Base-by-base conservation (phyloP, 768 basidiomycete species). In the Saitozyma sp. region DNA sequence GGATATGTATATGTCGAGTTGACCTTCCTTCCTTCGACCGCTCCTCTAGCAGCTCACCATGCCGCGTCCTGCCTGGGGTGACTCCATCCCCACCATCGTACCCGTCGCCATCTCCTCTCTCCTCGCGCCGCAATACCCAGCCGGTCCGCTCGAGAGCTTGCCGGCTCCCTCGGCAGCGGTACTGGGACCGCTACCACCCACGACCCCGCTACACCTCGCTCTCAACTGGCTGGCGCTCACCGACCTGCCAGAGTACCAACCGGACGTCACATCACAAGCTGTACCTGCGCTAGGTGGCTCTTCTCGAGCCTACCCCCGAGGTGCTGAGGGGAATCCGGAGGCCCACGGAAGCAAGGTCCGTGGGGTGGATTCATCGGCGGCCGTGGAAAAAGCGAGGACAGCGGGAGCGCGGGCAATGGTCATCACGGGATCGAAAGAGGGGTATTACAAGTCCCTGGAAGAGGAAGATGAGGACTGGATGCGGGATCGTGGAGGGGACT, bases 381-480 rank as follows among this genome's bases (percentile, higher is more conserved):
- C 6, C 9, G 17, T 19, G 8, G 17, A 20, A 37, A 6, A 19
- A 6, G 19, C 38, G 20, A 3, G 17, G 37, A 45, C 45, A 3
- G 45, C 42, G 48, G 46, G 46, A 48, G 64, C 61, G 56, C 62
- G 63, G 52, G 68, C 55, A 4, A 42, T 75, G 54, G 61, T 75
- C 7, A 53, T 71, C 9, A 68, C 70, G 16, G 68, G 69, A 9
- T 29, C 58, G 14, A 69, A 64, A 42, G 61, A 53, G 39, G 54
- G 49, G 1, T 66, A 46, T 19, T 50, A 58, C 8, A 58, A 69
- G 39, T 20, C 38, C 9, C n/a, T 75, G 11, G 64, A 71, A 49
- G 73, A 71, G 42, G 68, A 75, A 11, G 73, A 72, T 58, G 73
- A 75, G 50, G 73, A 75, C 65, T 65, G 63, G 64, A 52, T 72